Base-by-base conservation (phyloP, 805 yeast species). In the Deakozyma indianensis region DNA sequence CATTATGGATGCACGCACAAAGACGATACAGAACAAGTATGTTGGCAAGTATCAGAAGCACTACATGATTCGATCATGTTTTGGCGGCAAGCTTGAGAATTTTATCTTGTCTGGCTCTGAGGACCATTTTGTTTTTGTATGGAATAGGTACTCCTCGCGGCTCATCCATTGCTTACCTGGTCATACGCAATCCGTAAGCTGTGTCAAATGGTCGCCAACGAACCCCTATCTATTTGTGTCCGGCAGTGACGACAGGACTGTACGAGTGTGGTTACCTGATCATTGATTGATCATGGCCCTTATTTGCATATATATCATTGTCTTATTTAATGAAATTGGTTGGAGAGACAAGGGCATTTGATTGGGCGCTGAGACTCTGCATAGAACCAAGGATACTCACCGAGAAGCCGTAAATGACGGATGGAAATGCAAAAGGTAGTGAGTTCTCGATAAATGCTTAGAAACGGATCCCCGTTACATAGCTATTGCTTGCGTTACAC, bases 61-160 rank as follows among this genome's bases (percentile, higher is more conserved):
- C 22, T 80, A 69, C 54, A 77, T 86, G 32, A 75, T 88, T 20
- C 68, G 94, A 43, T 78, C 94, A 1, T 73, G 85, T 51, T 79
- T 86, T 57, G 94, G 94, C 0, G 80, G 80, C 41, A 70, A 71
- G 47, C 70, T 75, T 48, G 90, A 83, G 52, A 77, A 78, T 50
- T 65, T 83, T 43, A 73, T 85, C 0, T 64, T 80, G n/a, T 76
- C 86, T 51, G 95, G 96, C 0, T 77, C 88, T 41, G 94, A 83
- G 56, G 94, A 87, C 59, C 86, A 86, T 0, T 67, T 72, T 45
- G 70, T 84, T 2, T 85, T 78, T 57, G 66, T 87, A 1, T 86
- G 95, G 94, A 83, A 83, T 55, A 68, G 80, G 20, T 69, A 71
- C 42, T 78, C 78, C 22, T 87, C 92, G 3, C 78, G 78, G 47